Conservation (phyloP, 1,284 basidiomycete genomes). For the Hemileia vastatrix region DNA sequence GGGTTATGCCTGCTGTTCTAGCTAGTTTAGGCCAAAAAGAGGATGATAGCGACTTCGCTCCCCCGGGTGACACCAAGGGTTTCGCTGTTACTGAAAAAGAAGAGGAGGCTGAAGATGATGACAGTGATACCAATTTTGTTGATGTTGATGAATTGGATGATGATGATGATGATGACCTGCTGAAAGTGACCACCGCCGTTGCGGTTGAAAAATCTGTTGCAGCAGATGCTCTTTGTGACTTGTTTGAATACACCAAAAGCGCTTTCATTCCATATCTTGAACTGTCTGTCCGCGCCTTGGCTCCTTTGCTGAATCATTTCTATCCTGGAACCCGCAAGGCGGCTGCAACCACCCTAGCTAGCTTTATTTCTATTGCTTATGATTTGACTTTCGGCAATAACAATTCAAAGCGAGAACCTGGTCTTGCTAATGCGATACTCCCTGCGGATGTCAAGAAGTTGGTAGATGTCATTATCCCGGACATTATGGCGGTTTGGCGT, state of each 20-base stretch:
- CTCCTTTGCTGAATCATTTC: conserved; percentile 67
- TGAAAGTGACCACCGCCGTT: conserved; percentile 71
- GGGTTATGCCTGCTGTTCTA: conserved; percentile 77
- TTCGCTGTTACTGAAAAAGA: conserved; percentile 50
- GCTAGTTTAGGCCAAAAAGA: conserved; percentile 69
- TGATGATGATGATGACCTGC: conserved; percentile 62
- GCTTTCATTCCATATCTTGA: conserved; percentile 78
- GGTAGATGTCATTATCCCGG: conserved; percentile 62
- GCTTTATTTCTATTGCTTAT: conserved; percentile 85
- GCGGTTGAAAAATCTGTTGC: conserved; percentile 99
- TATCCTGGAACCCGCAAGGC: conserved; percentile 98
- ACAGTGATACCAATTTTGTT: conserved; percentile 52
- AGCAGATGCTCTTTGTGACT: conserved; percentile 84
- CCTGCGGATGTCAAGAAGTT: conserved; percentile 71
- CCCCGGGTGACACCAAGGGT: conserved; percentile 50
- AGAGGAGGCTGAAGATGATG: conserved; percentile 49
- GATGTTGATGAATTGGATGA: conserved; percentile 58
- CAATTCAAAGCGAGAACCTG: conserved; percentile 71
- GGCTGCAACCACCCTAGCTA: conserved; percentile 76
- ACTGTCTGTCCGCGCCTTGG: conserved; percentile 66
- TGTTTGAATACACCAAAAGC: conserved; percentile 70
- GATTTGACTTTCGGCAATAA: conserved; percentile 78
- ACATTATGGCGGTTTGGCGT: conserved; percentile 79
- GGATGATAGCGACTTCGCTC: conserved; percentile 22
- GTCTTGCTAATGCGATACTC: conserved; percentile 58